phyloP scores from a whole-genome alignment of 441 rosid species.

The Metrosideros polymorpha region DNA sequence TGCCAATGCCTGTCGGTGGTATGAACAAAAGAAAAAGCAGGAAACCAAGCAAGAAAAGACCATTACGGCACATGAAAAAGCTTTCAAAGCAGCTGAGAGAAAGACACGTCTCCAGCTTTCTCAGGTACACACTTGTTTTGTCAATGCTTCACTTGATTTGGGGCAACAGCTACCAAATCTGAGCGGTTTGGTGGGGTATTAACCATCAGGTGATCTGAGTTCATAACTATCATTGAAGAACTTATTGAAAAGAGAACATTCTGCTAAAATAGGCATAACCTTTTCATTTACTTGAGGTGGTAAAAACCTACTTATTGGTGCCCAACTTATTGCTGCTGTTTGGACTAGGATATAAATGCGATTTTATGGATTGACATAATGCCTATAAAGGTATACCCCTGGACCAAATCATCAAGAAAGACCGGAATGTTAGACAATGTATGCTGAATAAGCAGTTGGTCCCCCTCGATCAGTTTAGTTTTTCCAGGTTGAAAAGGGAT shows the following conservation, averaged over 20 bases:
- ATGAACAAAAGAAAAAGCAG: slow-evolving; percentile 90
- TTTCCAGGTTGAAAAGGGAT: not conserved
- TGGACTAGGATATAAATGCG: not conserved
- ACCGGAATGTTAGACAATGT: not conserved
- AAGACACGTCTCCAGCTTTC: slow-evolving; percentile 91
- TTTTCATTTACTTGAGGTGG: not conserved
- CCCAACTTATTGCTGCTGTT: not conserved
- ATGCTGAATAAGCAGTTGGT: not conserved
- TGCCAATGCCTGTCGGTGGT: slow-evolving; percentile 94
- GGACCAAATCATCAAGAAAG: not conserved
- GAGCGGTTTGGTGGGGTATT: not conserved
- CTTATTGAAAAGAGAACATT: not conserved
- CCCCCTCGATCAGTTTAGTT: not conserved
- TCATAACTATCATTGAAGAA: not conserved
- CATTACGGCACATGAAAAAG: slow-evolving; percentile 82
- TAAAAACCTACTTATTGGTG: not conserved
- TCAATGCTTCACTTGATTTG: not conserved
- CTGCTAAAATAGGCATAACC: not conserved
- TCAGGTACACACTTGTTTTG: slow-evolving; percentile 39
- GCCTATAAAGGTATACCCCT: not conserved
- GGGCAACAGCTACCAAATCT: not conserved
- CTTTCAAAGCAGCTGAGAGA: slow-evolving; percentile 96
- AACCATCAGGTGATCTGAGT: not conserved
- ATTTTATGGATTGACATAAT: not conserved
- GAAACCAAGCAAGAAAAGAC: slow-evolving; percentile 95